Base-by-base conservation (phyloP, 2,329 filamentous ascomycete genomes). In the Epichloe brachyelytri region DNA sequence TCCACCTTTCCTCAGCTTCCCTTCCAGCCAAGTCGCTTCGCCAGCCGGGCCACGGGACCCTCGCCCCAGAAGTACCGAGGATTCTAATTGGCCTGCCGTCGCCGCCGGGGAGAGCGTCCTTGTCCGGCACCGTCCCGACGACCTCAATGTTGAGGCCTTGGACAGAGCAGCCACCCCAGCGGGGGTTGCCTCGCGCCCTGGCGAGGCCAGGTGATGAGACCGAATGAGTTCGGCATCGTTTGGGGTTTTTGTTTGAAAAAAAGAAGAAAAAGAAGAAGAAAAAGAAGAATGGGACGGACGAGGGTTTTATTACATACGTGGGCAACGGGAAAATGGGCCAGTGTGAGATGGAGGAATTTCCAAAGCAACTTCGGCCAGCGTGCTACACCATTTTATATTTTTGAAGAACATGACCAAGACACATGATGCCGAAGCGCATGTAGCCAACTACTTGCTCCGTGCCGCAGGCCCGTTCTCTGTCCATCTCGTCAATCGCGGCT, bases 151-250 rank as follows among this genome's bases (percentile, higher is more conserved):
- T 19, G 17, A 57, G n/a, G 5, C 49, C 48, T 17, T 53, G 40
- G 20, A 57, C 52, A 37, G 46, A 50, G 47, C 51, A 56, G 20
- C 49, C 52, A 39, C 48, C 20, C 55, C 55, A 57, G 48, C 50
- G 50, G 43, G 3, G 26, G 26, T 5, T 15, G 7, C 19, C n/a
- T 30, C 8, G 44, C 7, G 11, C 50, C 22, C 46, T 20, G 17
- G 43, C 17, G 37, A 6, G 26, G 36, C 36, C 37, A 20, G 20
- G 14, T 5, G 20, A 51, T 5, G 20, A 51, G 34, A 39, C 41
- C 52, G 30, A 51, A 50, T 19, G 43, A 22, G 44, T 49, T 48
- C 5, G 38, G 43, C 55, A 57, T 57, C 8, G 3, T 8, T 8
- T 0, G n/a, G n/a, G n/a, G 2, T 8, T 26, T 26, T 10, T 26